These are phyloP conservation scores for Pyrenophora graminea DNA, from an alignment of 2,329 filamentous ascomycete species.

Conservation along the genomic window DNA sequence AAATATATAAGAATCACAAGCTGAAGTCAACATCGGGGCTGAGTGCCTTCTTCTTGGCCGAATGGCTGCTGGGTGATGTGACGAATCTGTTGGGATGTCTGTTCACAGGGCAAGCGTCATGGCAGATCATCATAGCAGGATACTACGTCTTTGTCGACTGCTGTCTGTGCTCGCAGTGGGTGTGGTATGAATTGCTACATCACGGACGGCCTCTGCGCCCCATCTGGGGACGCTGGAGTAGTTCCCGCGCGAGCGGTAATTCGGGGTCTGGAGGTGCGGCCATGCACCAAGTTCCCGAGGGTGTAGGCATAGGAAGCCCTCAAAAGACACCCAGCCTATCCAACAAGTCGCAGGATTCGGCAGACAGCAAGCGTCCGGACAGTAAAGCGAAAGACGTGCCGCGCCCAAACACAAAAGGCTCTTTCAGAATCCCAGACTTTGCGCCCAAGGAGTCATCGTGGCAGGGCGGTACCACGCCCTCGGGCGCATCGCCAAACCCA, in stretches of 20 bases:
- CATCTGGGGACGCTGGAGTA: conserved; percentile 35
- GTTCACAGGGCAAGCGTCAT: conserved; percentile 66
- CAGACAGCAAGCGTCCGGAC: conserved; percentile 9
- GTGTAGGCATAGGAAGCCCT: conserved; percentile 21
- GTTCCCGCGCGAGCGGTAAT: conserved; percentile 19
- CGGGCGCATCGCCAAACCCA: conserved; percentile 31
- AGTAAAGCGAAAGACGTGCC: conserved; percentile 29
- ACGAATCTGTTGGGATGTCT: conserved; percentile 66
- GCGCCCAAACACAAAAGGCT: conserved; percentile 39
- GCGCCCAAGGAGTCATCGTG: conserved; percentile 34
- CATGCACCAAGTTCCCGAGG: conserved; percentile 38
- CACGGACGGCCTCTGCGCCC: conserved; percentile 53
- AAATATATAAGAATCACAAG: conserved; percentile 70
- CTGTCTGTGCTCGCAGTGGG: conserved; percentile 64
- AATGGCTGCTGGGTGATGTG: conserved; percentile 68
- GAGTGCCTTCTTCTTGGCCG: conserved; percentile 67
- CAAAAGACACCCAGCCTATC: conserved; percentile 5
- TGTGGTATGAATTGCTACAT: conserved; percentile 66
- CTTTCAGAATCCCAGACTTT: conserved; percentile 46
- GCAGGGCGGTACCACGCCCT: conserved; percentile 21
- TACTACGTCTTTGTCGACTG: conserved; percentile 71
- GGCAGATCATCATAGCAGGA: conserved; percentile 67
- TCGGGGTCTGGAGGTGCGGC: conserved; percentile 24
- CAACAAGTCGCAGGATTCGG: conserved; percentile 11
- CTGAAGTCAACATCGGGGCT: conserved; percentile 67